A percentile compares a stretch with the other conserved stretches of the same genome.
Evolutionary conservation across 2,329 filamentous ascomycete genomes (phyloP).

Genomic region (Cyanodermella asteris): DNA sequence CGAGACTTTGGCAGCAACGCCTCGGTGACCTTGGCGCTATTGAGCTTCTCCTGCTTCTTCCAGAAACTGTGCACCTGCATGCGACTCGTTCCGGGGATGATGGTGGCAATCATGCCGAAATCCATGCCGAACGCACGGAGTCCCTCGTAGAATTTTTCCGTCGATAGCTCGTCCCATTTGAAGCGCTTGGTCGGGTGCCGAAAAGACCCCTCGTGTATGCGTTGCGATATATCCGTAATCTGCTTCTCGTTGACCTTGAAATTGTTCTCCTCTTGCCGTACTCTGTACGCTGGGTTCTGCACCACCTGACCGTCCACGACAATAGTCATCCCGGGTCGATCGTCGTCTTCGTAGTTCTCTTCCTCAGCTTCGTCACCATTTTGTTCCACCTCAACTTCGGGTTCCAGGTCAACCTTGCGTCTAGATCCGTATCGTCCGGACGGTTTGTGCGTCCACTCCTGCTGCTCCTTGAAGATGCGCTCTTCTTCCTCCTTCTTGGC

Average conservation of each 20-base stretch:
- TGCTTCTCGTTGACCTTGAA: constrained; percentile 20
- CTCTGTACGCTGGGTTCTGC: constrained; percentile 25
- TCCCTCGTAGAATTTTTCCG: constrained; percentile 39
- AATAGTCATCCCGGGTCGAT: constrained; percentile 14
- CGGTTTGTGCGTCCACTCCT: too few relatives aligned
- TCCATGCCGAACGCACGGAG: constrained; percentile 42
- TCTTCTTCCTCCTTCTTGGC: too few relatives aligned
- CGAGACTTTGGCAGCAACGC: constrained; percentile 20
- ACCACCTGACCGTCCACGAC: constrained; percentile 37
- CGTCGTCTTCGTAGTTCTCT: not conserved
- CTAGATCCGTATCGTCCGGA: too few relatives aligned
- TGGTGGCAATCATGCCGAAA: constrained; percentile 39
- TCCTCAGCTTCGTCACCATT: not conserved
- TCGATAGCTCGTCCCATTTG: constrained; percentile 35
- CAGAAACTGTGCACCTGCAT: constrained; percentile 44
- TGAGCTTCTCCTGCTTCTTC: constrained; percentile 34
- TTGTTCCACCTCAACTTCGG: too few relatives aligned
- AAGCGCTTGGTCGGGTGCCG: constrained; percentile 29
- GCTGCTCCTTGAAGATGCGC: too few relatives aligned
- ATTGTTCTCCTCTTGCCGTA: constrained; percentile 23
- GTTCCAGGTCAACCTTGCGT: too few relatives aligned
- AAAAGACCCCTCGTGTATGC: constrained; percentile 23
- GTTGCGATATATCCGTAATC: constrained; percentile 21
- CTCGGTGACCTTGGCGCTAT: constrained; percentile 30
- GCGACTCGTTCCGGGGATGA: constrained; percentile 37